Evolutionary conservation across 148 eudicot species (phyloP), one percentile per base, ranked within the genome.

Genomic region (Nyssa sinensis): DNA sequence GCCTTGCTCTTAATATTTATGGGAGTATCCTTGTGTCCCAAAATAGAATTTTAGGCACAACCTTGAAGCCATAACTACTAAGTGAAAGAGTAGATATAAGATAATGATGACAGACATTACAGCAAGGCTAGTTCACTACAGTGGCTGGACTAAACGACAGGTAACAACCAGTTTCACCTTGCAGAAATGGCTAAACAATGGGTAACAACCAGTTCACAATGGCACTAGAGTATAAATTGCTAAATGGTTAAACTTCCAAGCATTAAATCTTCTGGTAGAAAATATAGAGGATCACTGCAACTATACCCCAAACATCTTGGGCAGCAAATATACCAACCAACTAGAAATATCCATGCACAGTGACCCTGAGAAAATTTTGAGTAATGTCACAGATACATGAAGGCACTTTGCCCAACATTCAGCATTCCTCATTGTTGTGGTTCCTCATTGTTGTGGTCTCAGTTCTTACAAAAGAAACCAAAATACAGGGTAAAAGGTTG

Each of bases 401-500:
- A n/a, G n/a, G n/a, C n/a, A n/a, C n/a, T n/a, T n/a, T n/a, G n/a
- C n/a, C n/a, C n/a, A n/a, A n/a, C n/a, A n/a, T n/a, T n/a, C n/a
- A n/a, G n/a, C n/a, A n/a, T n/a, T n/a, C n/a, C n/a, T n/a, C n/a
- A n/a, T n/a, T n/a, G n/a, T n/a, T n/a, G n/a, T n/a, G n/a, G n/a
- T n/a, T n/a, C n/a, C n/a, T n/a, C n/a, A n/a, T 17, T 31, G 19
- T 28, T 57, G 14, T 57, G 51, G 74, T 24, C 39, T n/a, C n/a
- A n/a, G n/a, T n/a, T n/a, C n/a, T n/a, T 21, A 69, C 17, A 7
- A 49, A 69, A n/a, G 41, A n/a, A 7, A 32, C n/a, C 28, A 34
- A 13, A 58, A 14, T 31, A 57, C 74, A 58, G 19, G 44, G 32
- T 24, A 58, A 57, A 64, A 19, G 60, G 64, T 71, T n/a, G 33